A percentile compares a stretch with the other conserved stretches of the same genome.
Evolutionary conservation across 176 grass and related monocot genomes (phyloP).

Genomic region (Avena insularis): DNA sequence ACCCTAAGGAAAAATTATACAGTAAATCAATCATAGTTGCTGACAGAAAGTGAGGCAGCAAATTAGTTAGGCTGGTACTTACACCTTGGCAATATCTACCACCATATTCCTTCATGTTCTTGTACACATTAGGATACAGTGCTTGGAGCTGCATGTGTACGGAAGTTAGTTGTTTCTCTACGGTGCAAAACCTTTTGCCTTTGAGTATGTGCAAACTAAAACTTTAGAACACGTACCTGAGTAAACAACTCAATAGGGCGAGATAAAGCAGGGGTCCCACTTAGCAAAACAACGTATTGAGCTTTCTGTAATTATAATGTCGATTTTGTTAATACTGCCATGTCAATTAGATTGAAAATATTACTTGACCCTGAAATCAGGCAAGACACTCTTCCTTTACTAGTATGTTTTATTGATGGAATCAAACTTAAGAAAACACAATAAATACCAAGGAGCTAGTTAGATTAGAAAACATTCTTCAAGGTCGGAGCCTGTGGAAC

Average conservation of each 20-base stretch:
- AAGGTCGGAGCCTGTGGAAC: not conserved
- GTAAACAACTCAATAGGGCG: constrained; percentile 92
- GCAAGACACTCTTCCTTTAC: constrained; percentile 1
- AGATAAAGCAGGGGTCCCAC: constrained; percentile 94
- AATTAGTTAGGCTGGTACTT: constrained; percentile 58
- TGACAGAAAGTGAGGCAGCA: constrained; percentile 34
- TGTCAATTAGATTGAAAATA: constrained; percentile 20
- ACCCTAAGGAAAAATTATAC: constrained; percentile 53
- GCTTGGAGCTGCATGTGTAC: constrained; percentile 69
- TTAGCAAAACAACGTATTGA: constrained; percentile 81
- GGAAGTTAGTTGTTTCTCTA: constrained; percentile 19
- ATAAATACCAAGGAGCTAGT: constrained; percentile 20
- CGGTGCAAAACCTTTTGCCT: constrained; percentile 15
- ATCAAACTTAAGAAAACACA: constrained; percentile 11
- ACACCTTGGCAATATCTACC: constrained; percentile 95
- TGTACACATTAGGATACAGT: constrained; percentile 84
- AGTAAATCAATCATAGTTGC: constrained; percentile 36
- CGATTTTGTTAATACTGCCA: constrained; percentile 13
- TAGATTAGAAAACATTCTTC: constrained; percentile 35
- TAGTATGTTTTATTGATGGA: not conserved
- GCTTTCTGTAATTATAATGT: constrained; percentile 82
- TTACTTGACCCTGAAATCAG: not conserved
- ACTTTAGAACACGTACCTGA: constrained; percentile 60
- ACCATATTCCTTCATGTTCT: constrained; percentile 84
- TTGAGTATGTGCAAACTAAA: constrained; percentile 30